A percentile compares a stretch with the other conserved stretches of the same genome.
Conservation (phyloP, 2,329 filamentous ascomycete genomes). For the Pyricularia sp. region DNA sequence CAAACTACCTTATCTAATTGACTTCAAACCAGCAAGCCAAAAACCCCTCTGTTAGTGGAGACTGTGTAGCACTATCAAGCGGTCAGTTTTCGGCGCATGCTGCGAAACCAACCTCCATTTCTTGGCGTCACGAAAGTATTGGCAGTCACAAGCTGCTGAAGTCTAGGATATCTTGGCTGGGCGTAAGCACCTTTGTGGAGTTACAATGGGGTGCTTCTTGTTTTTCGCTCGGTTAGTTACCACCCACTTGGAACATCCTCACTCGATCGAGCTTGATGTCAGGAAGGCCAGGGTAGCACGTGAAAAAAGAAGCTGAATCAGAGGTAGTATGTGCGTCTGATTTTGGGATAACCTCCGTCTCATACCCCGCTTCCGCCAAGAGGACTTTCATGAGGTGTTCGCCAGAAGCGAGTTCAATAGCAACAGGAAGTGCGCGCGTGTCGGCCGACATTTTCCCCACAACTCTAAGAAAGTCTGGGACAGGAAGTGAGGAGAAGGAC, state of each 20-base stretch:
- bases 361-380: background rate
- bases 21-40: background rate
- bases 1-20: background rate
- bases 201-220: background rate
- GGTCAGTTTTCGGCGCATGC: background rate
- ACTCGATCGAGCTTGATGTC: background rate
- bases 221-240: too few relatives aligned
- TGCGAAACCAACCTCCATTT: background rate
- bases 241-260: background rate
- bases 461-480: background rate
- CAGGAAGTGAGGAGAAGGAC: background rate
- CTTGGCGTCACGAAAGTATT: background rate
- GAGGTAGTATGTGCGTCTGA: background rate
- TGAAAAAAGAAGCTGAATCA: background rate
- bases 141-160: background rate
- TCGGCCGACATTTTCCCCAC: background rate
- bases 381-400: background rate
- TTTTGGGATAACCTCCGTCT: background rate
- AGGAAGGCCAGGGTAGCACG: background rate
- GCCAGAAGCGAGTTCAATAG: background rate
- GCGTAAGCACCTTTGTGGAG: background rate
- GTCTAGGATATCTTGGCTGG: background rate
- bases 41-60: background rate
- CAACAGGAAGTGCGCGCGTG: background rate
- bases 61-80: background rate